These are phyloP conservation scores for Dothideomycetes sp. DNA, from an alignment of 2,329 filamentous ascomycete genomes.

Conservation along the genomic window DNA sequence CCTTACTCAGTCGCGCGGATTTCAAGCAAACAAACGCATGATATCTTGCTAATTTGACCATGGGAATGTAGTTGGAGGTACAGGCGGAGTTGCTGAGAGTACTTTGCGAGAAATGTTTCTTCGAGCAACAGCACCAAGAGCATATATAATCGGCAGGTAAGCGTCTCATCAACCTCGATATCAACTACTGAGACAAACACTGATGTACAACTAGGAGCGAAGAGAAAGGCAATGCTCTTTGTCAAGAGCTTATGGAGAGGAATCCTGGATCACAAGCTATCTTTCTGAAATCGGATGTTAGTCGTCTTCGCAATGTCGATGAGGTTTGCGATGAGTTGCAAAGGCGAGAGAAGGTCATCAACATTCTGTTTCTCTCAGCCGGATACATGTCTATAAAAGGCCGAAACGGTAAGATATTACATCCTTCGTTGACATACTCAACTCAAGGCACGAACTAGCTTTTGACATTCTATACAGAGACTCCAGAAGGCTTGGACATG, in stretches of 20 bases:
- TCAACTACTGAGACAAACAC: not conserved
- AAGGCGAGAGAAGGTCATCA: slow-evolving; percentile 42
- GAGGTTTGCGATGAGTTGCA: slow-evolving; percentile 39
- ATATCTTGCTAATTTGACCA: not conserved
- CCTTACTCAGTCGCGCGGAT: too few species aligned
- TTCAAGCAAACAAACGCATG: too few species aligned
- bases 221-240: slow-evolving; percentile 29
- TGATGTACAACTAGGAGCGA: slow-evolving; percentile 23
- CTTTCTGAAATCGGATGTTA: slow-evolving; percentile 37
- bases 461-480: slow-evolving; percentile 35
- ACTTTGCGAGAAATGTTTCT: slow-evolving; percentile 36
- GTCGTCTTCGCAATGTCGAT: slow-evolving; percentile 33
- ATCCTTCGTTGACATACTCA: not conserved
- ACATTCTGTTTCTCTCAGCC: slow-evolving; percentile 46
- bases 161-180: not conserved
- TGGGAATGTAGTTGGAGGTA: slow-evolving; percentile 30
- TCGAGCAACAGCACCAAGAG: slow-evolving; percentile 29
- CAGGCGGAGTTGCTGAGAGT: slow-evolving; percentile 35
- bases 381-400: slow-evolving; percentile 38
- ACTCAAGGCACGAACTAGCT: not conserved
- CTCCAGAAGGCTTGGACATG: slow-evolving; percentile 47
- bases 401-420: slow-evolving; percentile 21
- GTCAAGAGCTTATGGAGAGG: slow-evolving; percentile 29
- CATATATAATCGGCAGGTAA: slow-evolving; percentile 36
- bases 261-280: slow-evolving; percentile 30